Conservation (phyloP, 2,329 filamentous ascomycete genomes). For the Diaporthe destruens region DNA sequence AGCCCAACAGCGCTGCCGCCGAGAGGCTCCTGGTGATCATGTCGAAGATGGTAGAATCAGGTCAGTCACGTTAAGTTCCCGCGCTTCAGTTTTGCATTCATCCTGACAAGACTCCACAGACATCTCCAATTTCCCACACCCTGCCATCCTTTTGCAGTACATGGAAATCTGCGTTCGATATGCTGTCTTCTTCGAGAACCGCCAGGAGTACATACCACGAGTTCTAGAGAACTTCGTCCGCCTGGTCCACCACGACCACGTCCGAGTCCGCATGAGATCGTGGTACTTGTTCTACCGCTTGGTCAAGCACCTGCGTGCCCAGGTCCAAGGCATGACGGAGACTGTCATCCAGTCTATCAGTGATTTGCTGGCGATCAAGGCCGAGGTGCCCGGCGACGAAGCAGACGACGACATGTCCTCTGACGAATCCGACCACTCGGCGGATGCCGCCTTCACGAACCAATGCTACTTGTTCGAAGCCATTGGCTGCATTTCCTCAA, state of each 20-base stretch:
- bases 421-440: conserved; percentile 88
- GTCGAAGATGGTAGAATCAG: conserved; percentile 92
- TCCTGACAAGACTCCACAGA: conserved; percentile 61
- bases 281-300: conserved; percentile 98
- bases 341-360: conserved; percentile 91
- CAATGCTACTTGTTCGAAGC: conserved; percentile 96
- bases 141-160: conserved; percentile 92
- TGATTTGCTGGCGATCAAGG: conserved; percentile 90
- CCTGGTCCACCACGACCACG: conserved; percentile 88
- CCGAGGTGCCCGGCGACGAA: conserved; percentile 83
- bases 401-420: conserved; percentile 95
- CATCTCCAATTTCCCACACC: conserved; percentile 87
- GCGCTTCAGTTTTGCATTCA: not conserved
- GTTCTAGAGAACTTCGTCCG: conserved; percentile 93
- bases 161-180: conserved; percentile 99
- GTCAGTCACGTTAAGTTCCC: conserved; percentile 61
- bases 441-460: conserved; percentile 90
- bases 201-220: conserved; percentile 83
- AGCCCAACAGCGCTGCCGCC: conserved; percentile 82
- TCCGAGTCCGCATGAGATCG: conserved; percentile 88
- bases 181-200: conserved; percentile 89
- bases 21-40: conserved; percentile 92
- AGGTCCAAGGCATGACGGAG: conserved; percentile 90
- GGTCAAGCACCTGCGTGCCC: conserved; percentile 85
- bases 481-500: conserved; percentile 91